phyloP scores from a whole-genome alignment of 352 stramenopile species.

The Halophytophthora batemanensis region DNA sequence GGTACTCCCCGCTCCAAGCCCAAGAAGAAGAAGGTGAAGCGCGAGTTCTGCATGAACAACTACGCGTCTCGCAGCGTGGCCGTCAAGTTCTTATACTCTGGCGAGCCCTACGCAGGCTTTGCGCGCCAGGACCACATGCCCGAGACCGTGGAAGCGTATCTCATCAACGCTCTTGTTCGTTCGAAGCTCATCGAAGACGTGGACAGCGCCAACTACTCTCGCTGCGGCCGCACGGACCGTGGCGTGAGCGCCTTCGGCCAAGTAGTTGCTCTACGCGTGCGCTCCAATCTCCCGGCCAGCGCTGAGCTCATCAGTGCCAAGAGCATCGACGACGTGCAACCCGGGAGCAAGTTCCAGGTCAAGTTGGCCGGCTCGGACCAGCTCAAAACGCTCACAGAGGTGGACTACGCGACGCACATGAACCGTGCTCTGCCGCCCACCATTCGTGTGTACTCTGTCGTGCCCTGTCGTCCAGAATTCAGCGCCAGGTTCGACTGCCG shows the following conservation, averaged over 20 bases:
- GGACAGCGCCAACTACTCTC: constrained; percentile 87
- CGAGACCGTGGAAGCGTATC: constrained; percentile 91
- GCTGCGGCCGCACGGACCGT: constrained; percentile 96
- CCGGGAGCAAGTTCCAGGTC: constrained; percentile 63
- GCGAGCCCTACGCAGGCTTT: constrained; percentile 88
- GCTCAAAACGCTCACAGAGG: constrained; percentile 83
- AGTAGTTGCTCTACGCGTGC: constrained; percentile 66
- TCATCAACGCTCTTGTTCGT: constrained; percentile 93
- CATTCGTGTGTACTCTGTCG: constrained; percentile 84
- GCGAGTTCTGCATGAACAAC: constrained; percentile 75
- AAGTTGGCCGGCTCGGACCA: constrained; percentile 47
- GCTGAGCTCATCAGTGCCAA: constrained; percentile 56
- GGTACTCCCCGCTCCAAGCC: too few relatives aligned
- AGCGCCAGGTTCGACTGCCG: constrained; percentile 94
- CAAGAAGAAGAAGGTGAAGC: constrained; percentile 61
- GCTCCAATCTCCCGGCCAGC: constrained; percentile 69
- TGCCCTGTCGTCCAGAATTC: constrained; percentile 82
- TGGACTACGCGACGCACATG: constrained; percentile 95
- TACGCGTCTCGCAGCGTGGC: constrained; percentile 70
- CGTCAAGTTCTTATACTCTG: constrained; percentile 86
- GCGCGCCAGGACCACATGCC: constrained; percentile 86
- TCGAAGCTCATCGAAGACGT: constrained; percentile 89
- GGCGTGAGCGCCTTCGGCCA: constrained; percentile 92
- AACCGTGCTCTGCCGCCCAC: constrained; percentile 94
- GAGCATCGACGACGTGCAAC: constrained; percentile 64